Percentiles rank a stretch among this genome's conserved stretches.
phyloP scores from a whole-genome alignment of 495 filamentous ascomycete species.

The Penicillium macrosclerotiorum region DNA sequence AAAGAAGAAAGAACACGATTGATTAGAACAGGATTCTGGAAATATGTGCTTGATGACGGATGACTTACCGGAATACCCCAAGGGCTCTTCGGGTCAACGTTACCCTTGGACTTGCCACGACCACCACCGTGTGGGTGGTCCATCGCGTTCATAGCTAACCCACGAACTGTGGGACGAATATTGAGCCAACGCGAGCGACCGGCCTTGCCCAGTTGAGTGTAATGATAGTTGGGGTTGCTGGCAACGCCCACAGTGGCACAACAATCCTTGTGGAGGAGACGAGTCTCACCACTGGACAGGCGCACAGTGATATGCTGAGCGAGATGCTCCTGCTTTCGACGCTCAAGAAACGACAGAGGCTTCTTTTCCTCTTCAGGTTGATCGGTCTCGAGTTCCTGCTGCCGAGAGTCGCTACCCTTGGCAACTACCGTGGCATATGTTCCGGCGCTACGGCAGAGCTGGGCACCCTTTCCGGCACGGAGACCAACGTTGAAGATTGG shows the following conservation, averaged over 20 bases:
- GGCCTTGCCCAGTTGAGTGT: constrained; percentile 89
- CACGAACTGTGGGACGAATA: constrained; percentile 89
- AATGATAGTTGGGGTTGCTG: constrained; percentile 89
- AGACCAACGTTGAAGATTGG: constrained; percentile 89
- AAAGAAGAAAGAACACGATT: constrained; percentile 4
- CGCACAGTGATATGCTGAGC: constrained; percentile 73
- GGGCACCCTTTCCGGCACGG: constrained; percentile 64
- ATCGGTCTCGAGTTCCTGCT: constrained; percentile 26
- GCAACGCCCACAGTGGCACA: constrained; percentile 91
- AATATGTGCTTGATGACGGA: too few species aligned
- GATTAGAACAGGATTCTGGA: too few species aligned
- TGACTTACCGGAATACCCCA: constrained; percentile 90
- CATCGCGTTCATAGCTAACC: constrained; percentile 94
- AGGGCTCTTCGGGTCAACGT: constrained; percentile 86
- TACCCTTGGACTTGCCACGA: constrained; percentile 98
- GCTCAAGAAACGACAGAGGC: constrained; percentile 36
- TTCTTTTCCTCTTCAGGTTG: constrained; percentile 29
- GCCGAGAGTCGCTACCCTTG: constrained; percentile 67
- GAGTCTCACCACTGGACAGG: constrained; percentile 87
- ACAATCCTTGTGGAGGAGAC: constrained; percentile 83
- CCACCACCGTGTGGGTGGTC: constrained; percentile 99
- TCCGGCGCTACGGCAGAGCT: constrained; percentile 91
- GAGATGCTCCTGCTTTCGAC: constrained; percentile 51
- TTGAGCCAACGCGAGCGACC: constrained; percentile 89
- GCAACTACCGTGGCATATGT: constrained; percentile 84